Conservation (phyloP, 2,329 filamentous ascomycete genomes). For the Stachybotrys chlorohalonatus region DNA sequence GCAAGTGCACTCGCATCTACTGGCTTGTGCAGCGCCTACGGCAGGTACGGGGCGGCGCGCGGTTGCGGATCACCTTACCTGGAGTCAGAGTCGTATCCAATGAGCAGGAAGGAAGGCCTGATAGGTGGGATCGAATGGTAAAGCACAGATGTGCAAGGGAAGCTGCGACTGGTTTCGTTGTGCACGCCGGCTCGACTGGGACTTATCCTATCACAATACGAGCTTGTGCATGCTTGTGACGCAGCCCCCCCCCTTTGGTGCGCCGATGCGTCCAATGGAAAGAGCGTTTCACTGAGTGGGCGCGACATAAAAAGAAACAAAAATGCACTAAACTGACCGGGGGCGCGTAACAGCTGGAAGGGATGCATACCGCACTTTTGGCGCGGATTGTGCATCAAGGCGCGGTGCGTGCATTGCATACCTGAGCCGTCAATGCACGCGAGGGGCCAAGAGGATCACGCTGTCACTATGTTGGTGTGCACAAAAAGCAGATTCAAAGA, state of each 20-base stretch:
- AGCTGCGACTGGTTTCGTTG: slow-evolving; percentile 3
- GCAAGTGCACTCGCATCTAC: neutral
- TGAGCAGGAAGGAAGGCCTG: neutral
- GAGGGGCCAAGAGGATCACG: neutral
- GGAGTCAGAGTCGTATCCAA: neutral
- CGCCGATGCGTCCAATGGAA: neutral
- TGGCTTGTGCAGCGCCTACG: neutral
- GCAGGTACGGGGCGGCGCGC: neutral
- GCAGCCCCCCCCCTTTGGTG: slow-evolving; percentile 5
- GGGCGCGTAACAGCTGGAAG: neutral
- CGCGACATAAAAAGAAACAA: slow-evolving; percentile 5
- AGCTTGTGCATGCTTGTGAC: slow-evolving; percentile 27
- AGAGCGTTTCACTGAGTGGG: slow-evolving; percentile 17
- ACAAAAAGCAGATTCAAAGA: neutral
- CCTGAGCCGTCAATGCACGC: neutral
- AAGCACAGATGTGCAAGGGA: slow-evolving; percentile 13
- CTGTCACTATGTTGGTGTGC: neutral
- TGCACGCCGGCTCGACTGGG: slow-evolving; percentile 9
- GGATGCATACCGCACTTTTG: neutral
- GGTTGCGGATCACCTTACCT: no score
- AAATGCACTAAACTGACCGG: neutral
- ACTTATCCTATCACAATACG: slow-evolving; percentile 19
- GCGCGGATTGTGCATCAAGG: neutral
- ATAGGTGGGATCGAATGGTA: slow-evolving; percentile 14
- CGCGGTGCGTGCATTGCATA: neutral